Base-by-base conservation (phyloP, 345 rosid species). In the Pseudoturritis turrita region DNA sequence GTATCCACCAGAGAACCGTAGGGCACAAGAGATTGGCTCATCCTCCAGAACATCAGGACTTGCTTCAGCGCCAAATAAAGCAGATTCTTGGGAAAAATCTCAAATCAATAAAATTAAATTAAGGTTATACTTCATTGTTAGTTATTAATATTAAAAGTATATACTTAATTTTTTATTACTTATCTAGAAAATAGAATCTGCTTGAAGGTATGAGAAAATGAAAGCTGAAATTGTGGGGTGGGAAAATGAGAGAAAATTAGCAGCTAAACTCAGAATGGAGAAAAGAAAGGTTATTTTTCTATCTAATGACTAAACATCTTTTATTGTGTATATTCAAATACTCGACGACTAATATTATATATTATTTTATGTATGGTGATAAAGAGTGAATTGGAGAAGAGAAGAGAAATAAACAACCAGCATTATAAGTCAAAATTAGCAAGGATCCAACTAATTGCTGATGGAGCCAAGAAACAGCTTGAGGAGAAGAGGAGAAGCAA, bases 181-280 rank as follows among this genome's bases (percentile, higher is more conserved):
- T 31, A 68, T 40, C 6, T 51, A 13, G 31, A 61, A 29, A 75
- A 23, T 35, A 53, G 45, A 26, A 6, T 36, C 3, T 53, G 10
- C 4, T 81, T 71, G 67, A 83, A 90, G 93, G 93, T 82, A 76
- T 56, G 92, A 90, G 77, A 86, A 81, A 47, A 62, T 71, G 79
- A 87, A 82, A 72, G 76, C 85, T 29, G 66, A 82, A 14, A 81
- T 90, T 70, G 65, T 82, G 73, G 78, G 66, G 2, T 87, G 97
- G 98, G 90, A 88, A 86, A 83, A 82, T 8, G 83, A 85, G 49
- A 90, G 79, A 84, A 90, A 87, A 78, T 60, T 65, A 73, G 80
- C 75, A 68, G 88, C 86, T 57, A 85, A 65, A 61, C 82, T 76
- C 28, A 77, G 60, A 60, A 79, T 82, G 83, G 96, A 90, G 52